Evolutionary conservation across 176 grass and related monocot species (phyloP), one percentile per base, ranked within the genome.

Genomic region (Zea mays): DNA sequence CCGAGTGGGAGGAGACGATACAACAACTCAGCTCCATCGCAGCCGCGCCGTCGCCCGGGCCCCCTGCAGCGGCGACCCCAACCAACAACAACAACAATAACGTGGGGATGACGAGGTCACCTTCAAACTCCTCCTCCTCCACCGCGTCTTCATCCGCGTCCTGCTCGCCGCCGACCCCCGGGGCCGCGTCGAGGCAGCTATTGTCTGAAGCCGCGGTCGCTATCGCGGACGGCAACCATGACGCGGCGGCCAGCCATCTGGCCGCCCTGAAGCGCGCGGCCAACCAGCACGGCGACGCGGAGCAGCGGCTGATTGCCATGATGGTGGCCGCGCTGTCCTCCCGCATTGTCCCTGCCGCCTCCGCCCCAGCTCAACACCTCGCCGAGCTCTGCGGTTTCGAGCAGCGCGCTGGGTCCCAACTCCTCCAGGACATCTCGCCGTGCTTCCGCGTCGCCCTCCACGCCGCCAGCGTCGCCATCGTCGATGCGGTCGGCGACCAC

Each of bases 381-480:
- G 78, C 69, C 5, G 95, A 86, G 38, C 66, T 97, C 13, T 92
- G 85, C 52, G 45, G 89, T 57, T 0, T 5, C 13, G 91, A 97
- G 82, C 89, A 90, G 67, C 82, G 81, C 15, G 10, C 21, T 7
- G 88, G 86, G 19, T 80, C 77, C 4, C 89, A 90, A 16, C 48
- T 90, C 80, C 92, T 98, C 62, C 85, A 88, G 63, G 48, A 88
- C 27, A 70, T 72, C 65, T 90, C 89, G 15, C 95, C 87, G 4
- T 94, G 87, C 85, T 97, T 97, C 87, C 86, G 82, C 65, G 83
- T 94, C 54, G 95, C 82, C 3, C 82, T 94, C 70, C 74, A 92
- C 60, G 85, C 91, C 8, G 91, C 95, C 7, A 97, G 85, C 89
- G 57, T 83, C 17, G 85, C 89, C 49, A 88, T 97, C 85, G 71